These are phyloP conservation scores for Vararia minispora DNA, from an alignment of 768 basidiomycete species.

Conservation along the genomic window DNA sequence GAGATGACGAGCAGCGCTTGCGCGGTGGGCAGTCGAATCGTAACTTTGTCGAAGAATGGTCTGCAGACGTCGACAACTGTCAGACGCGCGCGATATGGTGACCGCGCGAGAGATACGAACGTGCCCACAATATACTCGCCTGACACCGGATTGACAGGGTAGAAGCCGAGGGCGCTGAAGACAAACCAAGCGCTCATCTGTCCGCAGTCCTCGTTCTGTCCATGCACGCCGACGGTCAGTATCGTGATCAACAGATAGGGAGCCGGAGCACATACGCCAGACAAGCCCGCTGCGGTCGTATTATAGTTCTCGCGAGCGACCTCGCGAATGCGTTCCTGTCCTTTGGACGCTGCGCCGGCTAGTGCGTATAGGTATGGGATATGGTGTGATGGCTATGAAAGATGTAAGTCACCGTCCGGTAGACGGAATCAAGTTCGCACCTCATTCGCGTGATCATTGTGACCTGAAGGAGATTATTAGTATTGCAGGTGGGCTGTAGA, in stretches of 20 bases:
- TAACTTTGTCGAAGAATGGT: conserved; percentile 41
- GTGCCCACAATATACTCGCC: conserved; percentile 66
- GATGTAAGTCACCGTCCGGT: too few relatives aligned
- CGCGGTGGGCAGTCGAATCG: conserved; percentile 38
- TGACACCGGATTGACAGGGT: conserved; percentile 72
- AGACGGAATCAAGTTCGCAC: too few relatives aligned
- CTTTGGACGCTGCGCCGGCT: conserved; percentile 56
- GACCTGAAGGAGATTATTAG: conserved; percentile 47
- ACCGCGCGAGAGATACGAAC: conserved; percentile 25
- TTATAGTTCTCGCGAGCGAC: conserved; percentile 58
- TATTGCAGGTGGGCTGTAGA: too few relatives aligned
- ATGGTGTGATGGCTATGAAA: conserved; percentile 62
- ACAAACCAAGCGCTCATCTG: conserved; percentile 88
- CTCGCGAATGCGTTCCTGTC: conserved; percentile 56
- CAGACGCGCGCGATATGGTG: too few relatives aligned
- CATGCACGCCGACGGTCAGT: too few relatives aligned
- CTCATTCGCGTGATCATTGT: conserved; percentile 78
- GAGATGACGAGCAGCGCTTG: conserved; percentile 35
- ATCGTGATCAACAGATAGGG: too few relatives aligned
- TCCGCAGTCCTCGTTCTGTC: conserved; percentile 77
- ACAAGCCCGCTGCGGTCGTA: conserved; percentile 54
- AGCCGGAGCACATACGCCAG: conserved; percentile 61
- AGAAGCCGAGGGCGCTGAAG: conserved; percentile 73
- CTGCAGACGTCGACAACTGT: too few relatives aligned
- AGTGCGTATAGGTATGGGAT: conserved; percentile 74